phyloP scores from a whole-genome alignment of 2,329 filamentous ascomycete species.

The Cadophora sp. region DNA sequence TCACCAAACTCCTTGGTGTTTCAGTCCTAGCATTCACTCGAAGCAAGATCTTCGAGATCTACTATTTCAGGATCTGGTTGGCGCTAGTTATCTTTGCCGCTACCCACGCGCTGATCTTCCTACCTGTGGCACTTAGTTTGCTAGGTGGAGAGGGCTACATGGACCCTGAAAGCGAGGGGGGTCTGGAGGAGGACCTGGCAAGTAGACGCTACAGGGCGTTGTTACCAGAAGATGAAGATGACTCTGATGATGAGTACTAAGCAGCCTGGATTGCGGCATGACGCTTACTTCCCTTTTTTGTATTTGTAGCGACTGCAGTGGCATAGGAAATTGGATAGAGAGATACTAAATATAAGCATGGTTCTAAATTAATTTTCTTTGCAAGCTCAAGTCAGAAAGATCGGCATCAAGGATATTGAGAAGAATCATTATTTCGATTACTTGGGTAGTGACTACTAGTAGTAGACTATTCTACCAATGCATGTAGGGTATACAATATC shows the following conservation, averaged over 20 bases:
- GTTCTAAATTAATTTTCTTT: background rate
- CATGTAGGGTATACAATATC: slow-evolving; percentile 10
- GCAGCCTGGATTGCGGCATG: background rate
- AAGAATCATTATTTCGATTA: slow-evolving; percentile 6
- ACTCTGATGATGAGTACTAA: slow-evolving; percentile 41
- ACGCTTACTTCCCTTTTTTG: background rate
- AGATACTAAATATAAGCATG: background rate
- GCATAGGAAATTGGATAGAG: background rate
- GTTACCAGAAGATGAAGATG: slow-evolving; percentile 78
- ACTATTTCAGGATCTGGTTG: slow-evolving; percentile 98
- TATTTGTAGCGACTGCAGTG: slow-evolving; percentile 12
- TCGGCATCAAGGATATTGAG: background rate
- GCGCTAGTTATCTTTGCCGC: slow-evolving; percentile 90
- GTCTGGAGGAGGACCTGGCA: slow-evolving; percentile 87
- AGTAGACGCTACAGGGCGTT: slow-evolving; percentile 79
- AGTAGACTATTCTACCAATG: background rate
- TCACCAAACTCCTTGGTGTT: slow-evolving; percentile 94
- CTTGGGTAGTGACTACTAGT: background rate
- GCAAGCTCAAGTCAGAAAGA: too few species aligned
- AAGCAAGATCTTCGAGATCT: slow-evolving; percentile 99
- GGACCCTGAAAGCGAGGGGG: slow-evolving; percentile 85
- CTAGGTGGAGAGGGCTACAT: slow-evolving; percentile 87
- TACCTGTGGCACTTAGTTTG: slow-evolving; percentile 88
- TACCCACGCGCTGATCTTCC: slow-evolving; percentile 85
- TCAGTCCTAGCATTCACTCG: slow-evolving; percentile 91